A percentile compares a stretch with the other conserved stretches of the same genome.
Conservation (phyloP, 1,284 basidiomycete species). For the Rhodotorula sp. region DNA sequence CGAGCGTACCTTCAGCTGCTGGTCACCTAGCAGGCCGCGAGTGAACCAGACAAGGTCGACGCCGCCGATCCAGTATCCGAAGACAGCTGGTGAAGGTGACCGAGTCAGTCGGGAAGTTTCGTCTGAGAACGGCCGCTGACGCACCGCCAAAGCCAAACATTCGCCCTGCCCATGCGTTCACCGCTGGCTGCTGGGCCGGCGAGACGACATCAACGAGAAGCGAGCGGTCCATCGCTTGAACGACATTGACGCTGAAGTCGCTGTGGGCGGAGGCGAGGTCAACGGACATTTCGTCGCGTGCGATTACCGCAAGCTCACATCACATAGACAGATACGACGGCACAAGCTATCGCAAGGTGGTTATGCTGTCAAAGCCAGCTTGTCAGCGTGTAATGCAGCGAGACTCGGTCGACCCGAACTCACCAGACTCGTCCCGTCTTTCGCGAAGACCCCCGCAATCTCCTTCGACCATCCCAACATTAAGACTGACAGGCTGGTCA, state of each 20-base stretch:
- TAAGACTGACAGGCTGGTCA: conserved; percentile 45
- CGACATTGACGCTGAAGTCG: conserved; percentile 92
- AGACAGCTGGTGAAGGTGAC: conserved; percentile 18
- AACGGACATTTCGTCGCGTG: background rate
- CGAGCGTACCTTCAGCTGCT: conserved; percentile 61
- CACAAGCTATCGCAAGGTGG: conserved; percentile 67
- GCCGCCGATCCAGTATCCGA: conserved; percentile 43
- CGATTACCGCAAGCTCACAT: conserved; percentile 51
- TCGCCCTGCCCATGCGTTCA: conserved; percentile 91
- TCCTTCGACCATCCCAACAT: conserved; percentile 47
- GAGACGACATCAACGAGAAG: conserved; percentile 64
- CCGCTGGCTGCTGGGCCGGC: conserved; percentile 70
- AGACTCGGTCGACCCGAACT: background rate
- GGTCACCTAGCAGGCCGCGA: conserved; percentile 61
- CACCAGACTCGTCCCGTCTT: conserved; percentile 27
- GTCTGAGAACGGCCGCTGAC: background rate
- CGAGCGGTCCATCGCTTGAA: conserved; percentile 79
- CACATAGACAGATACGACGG: conserved; percentile 78
- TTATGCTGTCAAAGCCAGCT: conserved; percentile 55
- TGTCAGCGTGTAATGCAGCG: too few relatives aligned
- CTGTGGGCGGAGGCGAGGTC: conserved; percentile 4
- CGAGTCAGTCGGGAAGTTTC: background rate
- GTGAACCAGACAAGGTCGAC: conserved; percentile 36
- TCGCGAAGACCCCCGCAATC: conserved; percentile 38
- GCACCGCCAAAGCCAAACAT: conserved; percentile 58